Percentiles rank a stretch among this genome's conserved stretches.
Evolutionary conservation across 2,329 filamentous ascomycete genomes (phyloP).

Genomic region (Neurospora crassa): DNA sequence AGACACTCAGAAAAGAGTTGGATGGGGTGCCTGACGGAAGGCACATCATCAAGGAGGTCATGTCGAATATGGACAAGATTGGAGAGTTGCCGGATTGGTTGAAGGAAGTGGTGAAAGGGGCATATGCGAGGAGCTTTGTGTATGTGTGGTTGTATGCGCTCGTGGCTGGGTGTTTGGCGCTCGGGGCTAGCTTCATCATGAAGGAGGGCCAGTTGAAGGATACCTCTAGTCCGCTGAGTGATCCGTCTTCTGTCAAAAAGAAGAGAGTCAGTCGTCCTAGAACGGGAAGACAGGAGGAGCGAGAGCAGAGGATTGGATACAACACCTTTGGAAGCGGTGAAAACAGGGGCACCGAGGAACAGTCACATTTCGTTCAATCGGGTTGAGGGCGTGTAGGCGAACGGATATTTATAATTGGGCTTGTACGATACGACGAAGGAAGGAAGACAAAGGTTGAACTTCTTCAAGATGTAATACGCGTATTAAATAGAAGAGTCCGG

Average conservation of each 20-base stretch:
- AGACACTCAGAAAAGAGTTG: background rate
- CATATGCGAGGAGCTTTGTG: constrained; percentile 7
- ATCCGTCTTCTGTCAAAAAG: background rate
- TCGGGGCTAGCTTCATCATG: constrained; percentile 6
- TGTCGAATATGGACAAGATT: constrained; percentile 8
- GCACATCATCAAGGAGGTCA: constrained; percentile 3
- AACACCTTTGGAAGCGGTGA: background rate
- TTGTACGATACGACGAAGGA: background rate
- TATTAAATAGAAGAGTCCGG: background rate
- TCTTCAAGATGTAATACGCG: background rate
- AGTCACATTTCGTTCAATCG: background rate
- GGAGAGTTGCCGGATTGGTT: constrained; percentile 3
- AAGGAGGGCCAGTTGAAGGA: constrained; percentile 4
- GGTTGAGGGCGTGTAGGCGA: background rate
- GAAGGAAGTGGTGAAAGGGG: background rate
- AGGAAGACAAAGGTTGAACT: background rate
- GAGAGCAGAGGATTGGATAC: background rate
- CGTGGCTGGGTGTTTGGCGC: constrained; percentile 1
- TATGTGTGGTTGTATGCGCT: constrained; percentile 8
- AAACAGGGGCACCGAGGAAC: background rate
- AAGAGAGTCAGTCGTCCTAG: background rate
- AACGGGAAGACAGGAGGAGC: background rate
- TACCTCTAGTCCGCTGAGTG: background rate
- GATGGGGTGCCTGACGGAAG: background rate
- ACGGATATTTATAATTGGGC: background rate